Evolutionary conservation across 1,139 yeast species (phyloP).

Genomic region (Protomyces inundatus): DNA sequence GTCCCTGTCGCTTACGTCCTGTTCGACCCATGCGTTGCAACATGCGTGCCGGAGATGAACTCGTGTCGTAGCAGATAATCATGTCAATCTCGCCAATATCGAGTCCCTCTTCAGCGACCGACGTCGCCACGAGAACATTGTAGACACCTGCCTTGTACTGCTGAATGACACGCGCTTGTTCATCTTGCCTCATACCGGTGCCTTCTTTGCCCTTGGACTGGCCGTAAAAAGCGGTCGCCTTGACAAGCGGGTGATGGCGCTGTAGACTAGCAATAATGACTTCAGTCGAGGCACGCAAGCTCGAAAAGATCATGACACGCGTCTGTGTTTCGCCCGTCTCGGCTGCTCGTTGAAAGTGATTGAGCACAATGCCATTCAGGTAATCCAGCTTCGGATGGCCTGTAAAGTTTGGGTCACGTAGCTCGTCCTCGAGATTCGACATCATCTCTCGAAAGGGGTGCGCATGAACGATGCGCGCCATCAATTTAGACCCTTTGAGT

Average conservation of each 20-base stretch:
- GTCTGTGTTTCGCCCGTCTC: constrained; percentile 44
- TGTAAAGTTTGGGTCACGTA: constrained; percentile 44
- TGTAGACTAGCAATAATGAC: constrained; percentile 73
- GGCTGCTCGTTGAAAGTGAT: constrained; percentile 30
- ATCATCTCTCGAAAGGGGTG: constrained; percentile 48
- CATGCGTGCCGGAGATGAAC: constrained; percentile 87
- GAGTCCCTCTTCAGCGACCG: constrained; percentile 97
- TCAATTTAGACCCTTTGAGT: constrained; percentile 51
- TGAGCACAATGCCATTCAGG: constrained; percentile 28
- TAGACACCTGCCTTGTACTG: constrained; percentile 65
- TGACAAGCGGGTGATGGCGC: constrained; percentile 43
- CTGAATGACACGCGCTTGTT: constrained; percentile 54
- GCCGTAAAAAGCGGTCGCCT: constrained; percentile 88
- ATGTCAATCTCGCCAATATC: constrained; percentile 97
- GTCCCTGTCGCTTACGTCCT: constrained; percentile 89
- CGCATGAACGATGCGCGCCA: constrained; percentile 56
- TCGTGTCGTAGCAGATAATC: constrained; percentile 87
- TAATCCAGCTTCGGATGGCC: constrained; percentile 68
- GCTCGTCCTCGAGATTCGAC: constrained; percentile 45
- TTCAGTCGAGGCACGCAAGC: constrained; percentile 79
- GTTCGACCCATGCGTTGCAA: constrained; percentile 98
- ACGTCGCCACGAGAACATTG: constrained; percentile 86
- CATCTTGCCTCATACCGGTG: constrained; percentile 44
- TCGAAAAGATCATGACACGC: constrained; percentile 80
- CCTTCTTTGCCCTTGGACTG: constrained; percentile 47